phyloP scores from a whole-genome alignment of 2,329 filamentous ascomycete species.

The Fusarium continuum region DNA sequence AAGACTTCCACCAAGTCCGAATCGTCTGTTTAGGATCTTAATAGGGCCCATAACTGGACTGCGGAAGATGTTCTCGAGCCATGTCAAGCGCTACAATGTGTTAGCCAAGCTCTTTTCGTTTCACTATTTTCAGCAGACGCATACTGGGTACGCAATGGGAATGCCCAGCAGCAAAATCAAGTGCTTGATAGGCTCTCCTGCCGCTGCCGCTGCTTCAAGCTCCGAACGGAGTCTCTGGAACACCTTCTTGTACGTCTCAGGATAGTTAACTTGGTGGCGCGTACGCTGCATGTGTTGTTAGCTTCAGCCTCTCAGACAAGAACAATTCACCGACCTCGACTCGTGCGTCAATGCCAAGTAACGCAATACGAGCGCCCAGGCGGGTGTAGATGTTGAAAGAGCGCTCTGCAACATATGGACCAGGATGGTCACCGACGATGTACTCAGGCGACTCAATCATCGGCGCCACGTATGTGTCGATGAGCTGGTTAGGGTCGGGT shows the following conservation, averaged over 20 bases:
- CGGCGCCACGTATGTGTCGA: slow-evolving; percentile 75
- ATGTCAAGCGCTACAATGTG: slow-evolving; percentile 76
- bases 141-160: slow-evolving; percentile 81
- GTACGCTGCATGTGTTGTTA: slow-evolving; percentile 72
- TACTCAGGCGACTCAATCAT: slow-evolving; percentile 72
- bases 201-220: slow-evolving; percentile 71
- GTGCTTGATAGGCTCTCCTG: slow-evolving; percentile 84
- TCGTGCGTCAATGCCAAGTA: slow-evolving; percentile 90
- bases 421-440: slow-evolving; percentile 79
- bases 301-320: slow-evolving; percentile 43
- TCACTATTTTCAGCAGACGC: slow-evolving; percentile 43
- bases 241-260: slow-evolving; percentile 85
- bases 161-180: slow-evolving; percentile 88
- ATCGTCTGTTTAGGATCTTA: slow-evolving; percentile 88
- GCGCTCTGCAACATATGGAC: slow-evolving; percentile 88
- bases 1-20: slow-evolving; percentile 82
- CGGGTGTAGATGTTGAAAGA: slow-evolving; percentile 89
- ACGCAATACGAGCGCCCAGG: slow-evolving; percentile 82
- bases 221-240: slow-evolving; percentile 81
- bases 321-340: slow-evolving; percentile 70
- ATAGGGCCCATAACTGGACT: slow-evolving; percentile 89
- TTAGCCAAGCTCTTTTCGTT: slow-evolving; percentile 9
- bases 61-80: slow-evolving; percentile 91
- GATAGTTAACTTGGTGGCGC: slow-evolving; percentile 92
- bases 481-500: slow-evolving; percentile 75